Percentiles rank a stretch among this genome's conserved stretches.
Evolutionary conservation across 2,329 filamentous ascomycete genomes (phyloP).

Genomic region (Aureobasidium melanogenum): DNA sequence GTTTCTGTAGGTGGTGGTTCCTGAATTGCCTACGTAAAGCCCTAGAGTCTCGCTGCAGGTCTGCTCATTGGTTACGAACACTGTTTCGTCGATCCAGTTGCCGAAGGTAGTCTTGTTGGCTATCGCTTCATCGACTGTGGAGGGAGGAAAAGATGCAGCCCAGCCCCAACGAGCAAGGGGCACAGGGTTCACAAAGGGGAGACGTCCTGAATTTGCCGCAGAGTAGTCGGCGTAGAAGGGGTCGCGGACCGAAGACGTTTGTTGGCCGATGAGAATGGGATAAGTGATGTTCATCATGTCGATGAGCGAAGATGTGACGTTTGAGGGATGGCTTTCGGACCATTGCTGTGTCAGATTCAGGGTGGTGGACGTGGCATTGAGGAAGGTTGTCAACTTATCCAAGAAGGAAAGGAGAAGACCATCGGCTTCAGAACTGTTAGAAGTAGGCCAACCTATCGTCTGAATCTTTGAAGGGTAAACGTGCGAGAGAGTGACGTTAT

Average conservation of each 20-base stretch:
- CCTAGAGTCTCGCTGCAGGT: constrained; percentile 44
- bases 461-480: constrained; percentile 35
- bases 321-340: constrained; percentile 25
- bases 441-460: constrained; percentile 35
- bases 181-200: constrained; percentile 42
- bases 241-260: constrained; percentile 36
- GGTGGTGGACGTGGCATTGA: constrained; percentile 29
- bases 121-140: constrained; percentile 34
- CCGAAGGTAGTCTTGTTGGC: constrained; percentile 43
- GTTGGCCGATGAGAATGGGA: constrained; percentile 39
- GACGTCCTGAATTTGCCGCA: constrained; percentile 34
- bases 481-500: constrained; percentile 35
- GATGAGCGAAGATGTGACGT: constrained; percentile 24
- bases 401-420: constrained; percentile 35
- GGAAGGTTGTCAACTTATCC: constrained; percentile 33
- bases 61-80: constrained; percentile 33
- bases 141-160: constrained; percentile 32
- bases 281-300: constrained; percentile 38
- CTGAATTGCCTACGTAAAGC: constrained; percentile 39
- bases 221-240: constrained; percentile 45
- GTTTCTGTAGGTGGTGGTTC: constrained; percentile 36
- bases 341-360: constrained; percentile 31
- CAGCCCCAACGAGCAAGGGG: constrained; percentile 41
- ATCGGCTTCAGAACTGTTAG: constrained; percentile 28
- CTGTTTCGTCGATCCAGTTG: constrained; percentile 39